These are phyloP conservation scores for Farysia itapuensis DNA, from an alignment of 1,284 basidiomycete species.

Conservation along the genomic window DNA sequence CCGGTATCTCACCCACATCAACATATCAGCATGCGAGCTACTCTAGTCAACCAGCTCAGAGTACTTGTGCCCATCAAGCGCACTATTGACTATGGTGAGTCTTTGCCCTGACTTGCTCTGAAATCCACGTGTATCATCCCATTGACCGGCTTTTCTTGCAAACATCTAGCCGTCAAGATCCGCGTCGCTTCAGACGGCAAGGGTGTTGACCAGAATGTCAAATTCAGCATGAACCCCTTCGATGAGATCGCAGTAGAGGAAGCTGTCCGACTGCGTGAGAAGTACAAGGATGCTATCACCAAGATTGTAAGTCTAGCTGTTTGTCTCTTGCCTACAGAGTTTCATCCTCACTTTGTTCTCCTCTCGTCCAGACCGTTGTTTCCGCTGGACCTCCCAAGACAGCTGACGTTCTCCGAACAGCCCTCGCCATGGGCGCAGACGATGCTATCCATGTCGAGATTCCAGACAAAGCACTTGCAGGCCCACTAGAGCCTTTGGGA, in stretches of 20 bases:
- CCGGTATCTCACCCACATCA: no score
- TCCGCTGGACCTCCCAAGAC: conserved; percentile 91
- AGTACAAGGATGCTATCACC: conserved; percentile 65
- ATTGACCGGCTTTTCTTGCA: no score
- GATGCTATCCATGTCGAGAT: conserved; percentile 86
- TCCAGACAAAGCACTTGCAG: conserved; percentile 65
- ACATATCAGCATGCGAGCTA: conserved; percentile 44
- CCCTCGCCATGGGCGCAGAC: conserved; percentile 97
- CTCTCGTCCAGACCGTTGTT: conserved; percentile 68
- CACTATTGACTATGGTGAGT: conserved; percentile 58
- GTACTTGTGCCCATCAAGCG: conserved; percentile 59
- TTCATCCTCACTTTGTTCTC: no score
- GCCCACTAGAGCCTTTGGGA: conserved; percentile 77
- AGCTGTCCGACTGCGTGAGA: conserved; percentile 87
- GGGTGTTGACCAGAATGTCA: conserved; percentile 58
- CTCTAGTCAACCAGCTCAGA: conserved; percentile 55
- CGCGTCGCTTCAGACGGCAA: conserved; percentile 58
- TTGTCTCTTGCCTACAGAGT: no score
- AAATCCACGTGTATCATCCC: background rate
- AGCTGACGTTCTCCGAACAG: conserved; percentile 86
- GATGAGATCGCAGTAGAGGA: conserved; percentile 81
- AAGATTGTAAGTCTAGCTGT: conserved; percentile 46
- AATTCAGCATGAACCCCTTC: conserved; percentile 63
- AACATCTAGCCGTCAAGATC: conserved; percentile 59
- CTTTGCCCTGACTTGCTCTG: background rate